A percentile compares a stretch with the other conserved stretches of the same genome.
Evolutionary conservation across 306 rosid genomes (phyloP).

Genomic region (Senna tora): DNA sequence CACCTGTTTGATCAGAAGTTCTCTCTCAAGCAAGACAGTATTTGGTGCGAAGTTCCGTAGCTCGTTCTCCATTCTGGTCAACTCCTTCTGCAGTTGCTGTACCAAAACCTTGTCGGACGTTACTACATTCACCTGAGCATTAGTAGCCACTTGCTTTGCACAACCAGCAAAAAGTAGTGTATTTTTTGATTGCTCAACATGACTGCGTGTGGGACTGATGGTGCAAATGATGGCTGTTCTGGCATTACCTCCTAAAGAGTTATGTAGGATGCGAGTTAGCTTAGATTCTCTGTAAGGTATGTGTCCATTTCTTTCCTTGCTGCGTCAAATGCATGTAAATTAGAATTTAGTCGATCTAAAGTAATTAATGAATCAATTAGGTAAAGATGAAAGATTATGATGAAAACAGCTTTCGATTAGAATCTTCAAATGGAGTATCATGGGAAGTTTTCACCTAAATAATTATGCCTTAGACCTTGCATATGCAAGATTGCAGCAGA

Average conservation of each 20-base stretch:
- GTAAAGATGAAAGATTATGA: constrained; percentile 29
- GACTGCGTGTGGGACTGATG: constrained; percentile 80
- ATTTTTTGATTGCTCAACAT: constrained; percentile 87
- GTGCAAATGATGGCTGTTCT: constrained; percentile 96
- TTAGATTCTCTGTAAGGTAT: constrained; percentile 91
- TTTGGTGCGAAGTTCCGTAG: constrained; percentile 55
- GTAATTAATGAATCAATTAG: constrained; percentile 15
- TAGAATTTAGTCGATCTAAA: constrained; percentile 19
- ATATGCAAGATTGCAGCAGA: background rate
- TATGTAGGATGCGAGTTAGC: constrained; percentile 89
- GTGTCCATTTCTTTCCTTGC: constrained; percentile 83
- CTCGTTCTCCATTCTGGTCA: constrained; percentile 73
- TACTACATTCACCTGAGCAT: constrained; percentile 80
- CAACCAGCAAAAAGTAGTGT: constrained; percentile 83
- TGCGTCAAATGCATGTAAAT: constrained; percentile 47
- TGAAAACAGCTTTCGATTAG: constrained; percentile 12
- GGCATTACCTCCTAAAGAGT: constrained; percentile 91
- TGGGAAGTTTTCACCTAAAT: background rate
- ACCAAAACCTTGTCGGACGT: constrained; percentile 86
- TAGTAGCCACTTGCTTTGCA: constrained; percentile 84
- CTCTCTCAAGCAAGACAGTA: constrained; percentile 68
- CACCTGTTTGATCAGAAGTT: constrained; percentile 80
- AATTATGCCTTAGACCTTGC: background rate
- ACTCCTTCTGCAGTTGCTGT: constrained; percentile 70
- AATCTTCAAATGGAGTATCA: constrained; percentile 12